Conservation (phyloP, 2,329 filamentous ascomycete genomes). For the Clarireedia homoeocarpa region DNA sequence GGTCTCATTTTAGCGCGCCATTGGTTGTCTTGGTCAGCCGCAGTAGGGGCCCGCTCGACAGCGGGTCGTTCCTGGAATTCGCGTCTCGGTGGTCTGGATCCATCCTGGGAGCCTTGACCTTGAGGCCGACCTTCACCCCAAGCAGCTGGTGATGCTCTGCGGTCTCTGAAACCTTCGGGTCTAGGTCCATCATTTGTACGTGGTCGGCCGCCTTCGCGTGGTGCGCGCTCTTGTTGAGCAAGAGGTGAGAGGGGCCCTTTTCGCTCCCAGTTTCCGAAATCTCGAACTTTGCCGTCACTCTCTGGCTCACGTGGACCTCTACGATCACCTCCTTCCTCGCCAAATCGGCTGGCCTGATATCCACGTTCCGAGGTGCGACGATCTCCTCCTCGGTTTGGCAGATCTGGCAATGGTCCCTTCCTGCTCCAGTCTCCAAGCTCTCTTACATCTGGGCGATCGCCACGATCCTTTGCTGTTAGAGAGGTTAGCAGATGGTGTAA, state of each 20-base stretch:
- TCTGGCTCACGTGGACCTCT: constrained; percentile 61
- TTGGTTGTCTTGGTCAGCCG: constrained; percentile 85
- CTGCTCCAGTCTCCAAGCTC: constrained; percentile 89
- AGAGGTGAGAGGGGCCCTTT: constrained; percentile 80
- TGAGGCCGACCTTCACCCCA: constrained; percentile 60
- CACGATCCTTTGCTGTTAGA: constrained; percentile 69
- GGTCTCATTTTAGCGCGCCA: constrained; percentile 91
- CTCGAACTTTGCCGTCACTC: constrained; percentile 66
- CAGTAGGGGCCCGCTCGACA: constrained; percentile 66
- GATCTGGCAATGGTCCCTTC: constrained; percentile 77
- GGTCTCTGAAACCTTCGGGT: constrained; percentile 50
- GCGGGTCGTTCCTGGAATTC: constrained; percentile 65
- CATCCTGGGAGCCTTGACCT: constrained; percentile 46
- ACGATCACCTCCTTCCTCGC: constrained; percentile 55
- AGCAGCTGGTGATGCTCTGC: constrained; percentile 62
- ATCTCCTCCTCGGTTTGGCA: constrained; percentile 47
- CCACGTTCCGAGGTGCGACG: constrained; percentile 45
- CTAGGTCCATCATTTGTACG: constrained; percentile 53
- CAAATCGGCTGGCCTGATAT: constrained; percentile 15
- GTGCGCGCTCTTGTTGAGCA: constrained; percentile 44
- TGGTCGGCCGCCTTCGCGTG: constrained; percentile 51
- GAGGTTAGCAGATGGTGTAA: constrained; percentile 12
- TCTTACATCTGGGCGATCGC: constrained; percentile 56
- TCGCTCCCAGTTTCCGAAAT: constrained; percentile 89
- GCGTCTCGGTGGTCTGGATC: constrained; percentile 70